Conservation (phyloP, 805 yeast species). For the Yamadazyma nakazawae region DNA sequence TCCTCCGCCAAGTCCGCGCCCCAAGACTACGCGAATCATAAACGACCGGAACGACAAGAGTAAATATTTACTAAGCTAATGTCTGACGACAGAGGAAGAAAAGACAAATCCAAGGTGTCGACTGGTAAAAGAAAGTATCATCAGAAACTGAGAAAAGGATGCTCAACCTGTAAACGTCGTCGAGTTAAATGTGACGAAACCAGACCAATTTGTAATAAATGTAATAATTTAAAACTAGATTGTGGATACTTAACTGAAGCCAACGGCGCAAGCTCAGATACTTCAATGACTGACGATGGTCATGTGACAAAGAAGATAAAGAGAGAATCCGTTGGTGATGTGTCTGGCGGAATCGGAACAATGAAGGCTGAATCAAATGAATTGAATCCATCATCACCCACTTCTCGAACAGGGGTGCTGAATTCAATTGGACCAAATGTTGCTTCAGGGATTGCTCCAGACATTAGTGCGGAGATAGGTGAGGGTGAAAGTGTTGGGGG, state of each 20-base stretch:
- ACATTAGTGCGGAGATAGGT: too few relatives aligned
- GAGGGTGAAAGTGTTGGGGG: background rate
- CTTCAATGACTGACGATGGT: background rate
- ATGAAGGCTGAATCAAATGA: too few relatives aligned
- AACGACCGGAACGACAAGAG: slow-evolving; percentile 8
- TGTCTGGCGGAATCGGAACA: background rate
- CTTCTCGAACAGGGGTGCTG: too few relatives aligned
- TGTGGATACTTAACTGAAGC: slow-evolving; percentile 56
- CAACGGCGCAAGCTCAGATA: slow-evolving; percentile 5
- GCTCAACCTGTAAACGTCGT: slow-evolving; percentile 83
- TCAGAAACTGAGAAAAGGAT: slow-evolving; percentile 83
- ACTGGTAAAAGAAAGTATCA: slow-evolving; percentile 84
- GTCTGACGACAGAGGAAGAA: slow-evolving; percentile 2
- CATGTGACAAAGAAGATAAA: background rate
- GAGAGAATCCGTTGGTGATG: background rate
- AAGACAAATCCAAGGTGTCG: slow-evolving; percentile 20
- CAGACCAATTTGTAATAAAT: slow-evolving; percentile 76
- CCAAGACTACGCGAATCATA: slow-evolving; percentile 2
- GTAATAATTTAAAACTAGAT: slow-evolving; percentile 71
- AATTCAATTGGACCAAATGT: too few relatives aligned
- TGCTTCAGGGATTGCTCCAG: too few relatives aligned
- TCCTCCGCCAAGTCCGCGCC: background rate
- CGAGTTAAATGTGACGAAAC: slow-evolving; percentile 91
- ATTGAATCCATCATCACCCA: too few relatives aligned
- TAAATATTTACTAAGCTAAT: background rate